Evolutionary conservation across 805 yeast species (phyloP), one percentile per base, ranked within the genome.

Genomic region (Cyberlindnera subsufficiens): DNA sequence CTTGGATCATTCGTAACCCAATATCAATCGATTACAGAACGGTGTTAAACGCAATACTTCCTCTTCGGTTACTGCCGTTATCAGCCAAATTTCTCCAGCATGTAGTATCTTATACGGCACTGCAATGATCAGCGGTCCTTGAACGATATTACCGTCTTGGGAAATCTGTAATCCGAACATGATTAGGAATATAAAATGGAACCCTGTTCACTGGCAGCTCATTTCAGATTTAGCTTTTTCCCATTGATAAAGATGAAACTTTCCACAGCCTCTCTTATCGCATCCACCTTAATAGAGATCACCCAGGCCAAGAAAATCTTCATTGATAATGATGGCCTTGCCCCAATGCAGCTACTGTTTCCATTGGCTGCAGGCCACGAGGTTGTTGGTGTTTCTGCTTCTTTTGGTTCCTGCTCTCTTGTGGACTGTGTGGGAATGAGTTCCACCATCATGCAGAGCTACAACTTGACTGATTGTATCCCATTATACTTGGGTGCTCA

Each of bases 321-420:
- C 50, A 65, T 68, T 44, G 74, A 69, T 39, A 67, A 69, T 50
- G 74, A 69, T 51, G 71, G 69, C 29, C 53, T 65, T 19, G 58
- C 64, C n/a, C 61, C 68, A 37, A 53, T 64, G 50, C 63, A 67
- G 32, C 50, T 66, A 5, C 48, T 67, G 37, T 57, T 67, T 47
- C 72, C 73, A 17, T 43, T 68, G 20, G 53, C 60, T 30, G 68
- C 64, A 10, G 74, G 69, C 13, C 59, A 59, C 45, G 71, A 68
- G 34, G 58, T 69, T 22, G 60, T 67, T 10, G 74, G 74, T 42
- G 30, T 66, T 18, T 65, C 72, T 18, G 61, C 62, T 41, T 59
- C 66, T 44, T 64, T 68, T 44, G 74, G 72, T 35, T 60, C 65
- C 31, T 48, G 67, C 14, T 66, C 71, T 10, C n/a, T 51, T 5